Conservation (phyloP, 108 stramenopile species). For the Asterionellopsis glacialis region DNA sequence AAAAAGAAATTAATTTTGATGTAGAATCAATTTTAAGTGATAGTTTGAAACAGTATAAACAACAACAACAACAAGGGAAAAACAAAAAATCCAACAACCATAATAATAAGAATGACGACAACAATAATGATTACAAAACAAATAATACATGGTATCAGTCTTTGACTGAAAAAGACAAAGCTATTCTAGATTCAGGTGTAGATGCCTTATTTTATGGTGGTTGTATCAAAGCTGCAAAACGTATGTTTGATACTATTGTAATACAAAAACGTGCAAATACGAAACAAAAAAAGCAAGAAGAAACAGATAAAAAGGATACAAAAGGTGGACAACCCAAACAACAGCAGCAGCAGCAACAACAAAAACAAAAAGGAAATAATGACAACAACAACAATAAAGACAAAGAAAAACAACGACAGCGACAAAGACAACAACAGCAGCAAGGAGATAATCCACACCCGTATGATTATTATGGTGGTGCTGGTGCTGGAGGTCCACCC, state of each 20-base stretch:
- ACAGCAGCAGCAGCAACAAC: background rate
- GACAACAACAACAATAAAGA: conserved; percentile 1
- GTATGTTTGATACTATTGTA: conserved; percentile 55
- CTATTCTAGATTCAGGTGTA: conserved; percentile 49
- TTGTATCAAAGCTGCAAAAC: conserved; percentile 58
- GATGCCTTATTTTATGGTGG: conserved; percentile 59
- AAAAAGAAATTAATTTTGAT: no score
- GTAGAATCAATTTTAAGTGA: no score
- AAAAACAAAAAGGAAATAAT: no score
- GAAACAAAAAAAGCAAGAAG: background rate
- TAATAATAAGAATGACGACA: conserved; percentile 73
- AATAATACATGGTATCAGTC: conserved; percentile 32
- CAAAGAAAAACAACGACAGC: no score
- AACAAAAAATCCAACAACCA: conserved; percentile 90
- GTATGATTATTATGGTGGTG: no score
- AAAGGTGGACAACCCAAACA: background rate
- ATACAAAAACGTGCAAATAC: conserved; percentile 37
- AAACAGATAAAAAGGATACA: conserved; percentile 5
- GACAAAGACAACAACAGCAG: no score
- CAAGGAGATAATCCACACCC: no score
- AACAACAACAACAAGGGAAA: conserved; percentile 67
- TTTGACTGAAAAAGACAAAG: conserved; percentile 26
- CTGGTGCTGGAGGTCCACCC: no score
- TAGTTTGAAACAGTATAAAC: no score
- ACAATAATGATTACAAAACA: background rate